Conservation (phyloP, 352 stramenopile species). For the Aphanomyces invadans region DNA sequence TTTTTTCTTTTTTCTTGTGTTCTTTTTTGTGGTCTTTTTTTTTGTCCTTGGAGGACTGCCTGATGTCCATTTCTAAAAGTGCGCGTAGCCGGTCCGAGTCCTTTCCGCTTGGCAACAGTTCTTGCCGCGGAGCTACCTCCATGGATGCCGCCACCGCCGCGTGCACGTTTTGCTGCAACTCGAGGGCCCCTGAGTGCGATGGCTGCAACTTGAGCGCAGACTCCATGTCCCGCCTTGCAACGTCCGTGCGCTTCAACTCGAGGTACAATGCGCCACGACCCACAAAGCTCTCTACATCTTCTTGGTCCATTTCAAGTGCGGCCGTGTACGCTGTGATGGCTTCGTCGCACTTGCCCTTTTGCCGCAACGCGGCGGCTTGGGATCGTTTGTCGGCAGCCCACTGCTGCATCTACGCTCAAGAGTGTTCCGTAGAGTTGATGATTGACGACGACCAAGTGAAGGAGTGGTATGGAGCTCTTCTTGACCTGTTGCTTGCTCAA, state of each 20-base stretch:
- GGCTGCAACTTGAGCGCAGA: slow-evolving; percentile 1
- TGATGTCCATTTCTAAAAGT: slow-evolving; percentile 11
- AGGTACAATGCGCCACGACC: not conserved
- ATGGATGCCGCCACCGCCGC: not conserved
- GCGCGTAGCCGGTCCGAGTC: slow-evolving; percentile 7
- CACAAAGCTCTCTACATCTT: slow-evolving; percentile 8
- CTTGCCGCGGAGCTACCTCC: no score
- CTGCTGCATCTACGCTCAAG: slow-evolving; percentile 20
- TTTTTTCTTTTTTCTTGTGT: slow-evolving; percentile 21
- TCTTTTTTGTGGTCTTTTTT: slow-evolving; percentile 22
- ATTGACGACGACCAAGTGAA: not conserved
- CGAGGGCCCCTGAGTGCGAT: not conserved
- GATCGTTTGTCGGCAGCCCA: slow-evolving; percentile 17
- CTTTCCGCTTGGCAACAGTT: no score
- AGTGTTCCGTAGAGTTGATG: not conserved
- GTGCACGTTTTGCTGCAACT: not conserved
- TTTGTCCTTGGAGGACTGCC: slow-evolving; percentile 1
- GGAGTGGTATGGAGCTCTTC: no score
- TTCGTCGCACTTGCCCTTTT: not conserved
- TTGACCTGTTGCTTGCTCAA: slow-evolving; percentile 23
- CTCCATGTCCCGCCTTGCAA: not conserved
- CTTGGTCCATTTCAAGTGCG: slow-evolving; percentile 14
- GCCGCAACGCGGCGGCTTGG: not conserved
- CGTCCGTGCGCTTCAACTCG: slow-evolving; percentile 1
- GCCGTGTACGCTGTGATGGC: slow-evolving; percentile 8